phyloP scores from a whole-genome alignment of 768 basidiomycete genomes.

The Boletus eberwhitei region DNA sequence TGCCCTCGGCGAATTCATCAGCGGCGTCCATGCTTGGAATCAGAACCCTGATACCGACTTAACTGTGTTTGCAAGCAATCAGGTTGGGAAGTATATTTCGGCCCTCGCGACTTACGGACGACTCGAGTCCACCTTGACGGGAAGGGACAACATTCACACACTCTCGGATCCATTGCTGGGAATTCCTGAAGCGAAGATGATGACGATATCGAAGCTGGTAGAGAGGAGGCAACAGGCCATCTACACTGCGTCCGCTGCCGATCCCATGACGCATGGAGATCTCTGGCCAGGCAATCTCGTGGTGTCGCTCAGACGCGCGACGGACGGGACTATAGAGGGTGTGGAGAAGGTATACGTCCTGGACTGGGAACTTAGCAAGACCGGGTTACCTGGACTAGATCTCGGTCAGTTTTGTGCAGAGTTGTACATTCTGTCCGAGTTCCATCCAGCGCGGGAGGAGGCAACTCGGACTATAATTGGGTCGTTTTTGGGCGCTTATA shows the following conservation, averaged over 20 bases:
- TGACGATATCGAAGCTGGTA: slow-evolving; percentile 32
- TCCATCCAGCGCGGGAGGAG: slow-evolving; percentile 39
- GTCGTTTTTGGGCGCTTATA: slow-evolving; percentile 48
- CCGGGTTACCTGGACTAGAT: slow-evolving; percentile 56
- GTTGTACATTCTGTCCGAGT: slow-evolving; percentile 47
- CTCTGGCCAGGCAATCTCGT: slow-evolving; percentile 73
- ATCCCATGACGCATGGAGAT: slow-evolving; percentile 47
- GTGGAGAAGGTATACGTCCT: slow-evolving; percentile 47
- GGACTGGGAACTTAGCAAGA: slow-evolving; percentile 65
- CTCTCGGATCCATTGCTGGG: slow-evolving; percentile 42
- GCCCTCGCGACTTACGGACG: slow-evolving; percentile 43
- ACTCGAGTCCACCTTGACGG: slow-evolving; percentile 39
- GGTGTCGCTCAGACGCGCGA: slow-evolving; percentile 35
- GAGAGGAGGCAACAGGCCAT: slow-evolving; percentile 32
- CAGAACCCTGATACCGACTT: slow-evolving; percentile 28
- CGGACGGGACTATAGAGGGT: slow-evolving; percentile 20
- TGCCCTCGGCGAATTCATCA: slow-evolving; percentile 55
- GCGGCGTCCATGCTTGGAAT: slow-evolving; percentile 48
- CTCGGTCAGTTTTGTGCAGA: slow-evolving; percentile 66
- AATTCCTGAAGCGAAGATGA: slow-evolving; percentile 36
- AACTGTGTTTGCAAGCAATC: slow-evolving; percentile 39
- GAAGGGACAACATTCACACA: slow-evolving; percentile 29
- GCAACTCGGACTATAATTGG: slow-evolving; percentile 36
- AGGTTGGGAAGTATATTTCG: slow-evolving; percentile 39
- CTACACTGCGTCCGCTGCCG: slow-evolving; percentile 22